Base-by-base conservation (phyloP, 2,329 filamentous ascomycete species). In the Elsinoe fawcettii region DNA sequence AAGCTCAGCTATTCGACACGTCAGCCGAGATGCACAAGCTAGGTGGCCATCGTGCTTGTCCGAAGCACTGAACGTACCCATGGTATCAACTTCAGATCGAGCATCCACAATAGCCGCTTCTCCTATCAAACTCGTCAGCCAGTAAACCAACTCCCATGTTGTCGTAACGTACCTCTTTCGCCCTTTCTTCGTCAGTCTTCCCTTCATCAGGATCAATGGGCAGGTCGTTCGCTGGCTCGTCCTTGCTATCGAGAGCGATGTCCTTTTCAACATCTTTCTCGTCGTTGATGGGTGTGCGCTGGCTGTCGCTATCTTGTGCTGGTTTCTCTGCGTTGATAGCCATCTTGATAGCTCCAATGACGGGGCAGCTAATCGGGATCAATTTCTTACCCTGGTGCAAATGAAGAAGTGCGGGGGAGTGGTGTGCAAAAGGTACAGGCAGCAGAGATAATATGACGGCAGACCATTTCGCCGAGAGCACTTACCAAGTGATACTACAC, bases 21-120 rank as follows among this genome's bases (percentile, higher is more conserved):
- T 16, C 27, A 30, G 20, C 43, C 23, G 32, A 30, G 22, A 20
- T 39, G 16, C 18, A 18, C 5, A 34, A 27, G 14, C 11, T 4
- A 9, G 7, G 20, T n/a, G 3, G 9, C 27, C 27, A 30, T 30
- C 27, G 27, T 30, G 27, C 9, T 30, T 9, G 5, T 30, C 27
- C 27, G 9, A 5, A 9, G 27, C 27, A 9, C 9, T 9, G 27
- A 5, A 61, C 66, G 60, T 60, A 71, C 66, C 77, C 82, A 85
- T 36, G 83, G 84, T 43, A 86, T 83, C 1, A 86, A 72, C 56
- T 75, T 75, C 20, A 78, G 63, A 64, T 87, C 84, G 18, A 87
- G 74, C 66, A 81, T 86, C 66, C 82, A 77, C 8, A 86, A 65
- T 1, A 87, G 72, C 63, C 78, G 80, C 60, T 77, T 78, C 62